Percentiles rank a stretch among this genome's conserved stretches.
Evolutionary conservation across 2,329 filamentous ascomycete species (phyloP).

Genomic region (Ophioceras dolichostomum): DNA sequence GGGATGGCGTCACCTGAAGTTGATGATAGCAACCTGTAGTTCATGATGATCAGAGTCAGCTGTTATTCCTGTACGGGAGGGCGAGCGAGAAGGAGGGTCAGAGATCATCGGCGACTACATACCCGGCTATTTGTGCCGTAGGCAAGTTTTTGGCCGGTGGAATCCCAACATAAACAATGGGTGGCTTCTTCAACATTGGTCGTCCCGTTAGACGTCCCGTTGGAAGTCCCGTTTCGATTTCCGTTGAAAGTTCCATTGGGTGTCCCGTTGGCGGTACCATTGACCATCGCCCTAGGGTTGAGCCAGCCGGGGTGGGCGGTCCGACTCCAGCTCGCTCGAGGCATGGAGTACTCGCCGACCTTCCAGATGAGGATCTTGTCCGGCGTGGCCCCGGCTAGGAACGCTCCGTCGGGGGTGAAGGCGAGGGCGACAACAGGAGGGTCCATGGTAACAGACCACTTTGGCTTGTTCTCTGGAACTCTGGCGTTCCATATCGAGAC

Average conservation of each 20-base stretch:
- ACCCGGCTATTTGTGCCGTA: constrained; percentile 52
- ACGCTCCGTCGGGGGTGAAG: constrained; percentile 51
- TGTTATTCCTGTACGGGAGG: too few species aligned
- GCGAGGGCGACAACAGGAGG: constrained; percentile 44
- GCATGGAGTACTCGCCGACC: constrained; percentile 43
- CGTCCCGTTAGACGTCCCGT: constrained; percentile 33
- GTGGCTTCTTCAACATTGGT: constrained; percentile 47
- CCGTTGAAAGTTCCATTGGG: constrained; percentile 39
- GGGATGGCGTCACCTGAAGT: constrained; percentile 11
- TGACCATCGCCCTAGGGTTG: constrained; percentile 44
- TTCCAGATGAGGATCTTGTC: constrained; percentile 53
- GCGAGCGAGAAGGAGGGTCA: too few species aligned
- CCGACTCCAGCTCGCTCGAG: constrained; percentile 47
- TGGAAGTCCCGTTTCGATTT: too few species aligned
- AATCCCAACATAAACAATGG: constrained; percentile 51
- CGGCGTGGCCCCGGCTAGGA: constrained; percentile 48
- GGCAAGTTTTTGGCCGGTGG: constrained; percentile 46
- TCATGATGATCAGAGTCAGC: too few species aligned
- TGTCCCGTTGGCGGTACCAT: too few species aligned
- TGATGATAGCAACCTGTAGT: constrained; percentile 11
- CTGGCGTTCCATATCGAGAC: constrained; percentile 52
- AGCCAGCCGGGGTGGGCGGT: constrained; percentile 43
- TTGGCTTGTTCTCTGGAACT: constrained; percentile 39
- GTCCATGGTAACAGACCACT: constrained; percentile 49
- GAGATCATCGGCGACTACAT: too few species aligned